These are phyloP conservation scores for Takashimella tepidaria DNA, from an alignment of 1,284 basidiomycete genomes.

Conservation along the genomic window DNA sequence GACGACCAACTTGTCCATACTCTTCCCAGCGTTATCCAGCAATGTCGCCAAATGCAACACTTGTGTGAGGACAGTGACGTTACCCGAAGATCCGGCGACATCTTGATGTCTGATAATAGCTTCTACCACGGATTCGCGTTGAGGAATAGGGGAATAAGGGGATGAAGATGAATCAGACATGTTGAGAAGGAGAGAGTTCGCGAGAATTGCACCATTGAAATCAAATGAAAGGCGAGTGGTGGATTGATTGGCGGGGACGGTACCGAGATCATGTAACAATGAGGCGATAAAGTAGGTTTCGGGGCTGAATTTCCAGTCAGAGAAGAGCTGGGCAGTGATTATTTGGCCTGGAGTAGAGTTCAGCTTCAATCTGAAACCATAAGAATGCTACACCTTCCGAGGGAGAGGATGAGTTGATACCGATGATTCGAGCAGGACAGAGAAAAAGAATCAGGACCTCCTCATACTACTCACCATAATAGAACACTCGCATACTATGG, in stretches of 20 bases:
- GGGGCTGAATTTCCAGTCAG: slow-evolving; percentile 42
- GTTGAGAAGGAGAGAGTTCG: slow-evolving; percentile 21
- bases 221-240: slow-evolving; percentile 59
- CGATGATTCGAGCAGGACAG: not conserved
- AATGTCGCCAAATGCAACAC: slow-evolving; percentile 25
- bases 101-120: slow-evolving; percentile 60
- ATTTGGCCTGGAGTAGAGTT: slow-evolving; percentile 3
- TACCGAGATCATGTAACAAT: slow-evolving; percentile 57
- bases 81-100: slow-evolving; percentile 53
- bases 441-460: not conserved
- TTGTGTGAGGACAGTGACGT: slow-evolving; percentile 13
- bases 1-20: slow-evolving; percentile 11
- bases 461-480: slow-evolving; percentile 10
- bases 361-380: too few species aligned
- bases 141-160: slow-evolving; percentile 40
- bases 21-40: slow-evolving; percentile 21
- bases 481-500: slow-evolving; percentile 54
- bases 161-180: too few species aligned
- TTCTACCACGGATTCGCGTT: slow-evolving; percentile 57
- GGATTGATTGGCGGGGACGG: slow-evolving; percentile 52
- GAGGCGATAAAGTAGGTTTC: slow-evolving; percentile 57
- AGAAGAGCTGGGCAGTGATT: slow-evolving; percentile 15
- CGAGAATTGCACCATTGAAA: slow-evolving; percentile 43
- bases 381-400: too few species aligned
- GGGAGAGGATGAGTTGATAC: too few species aligned